Base-by-base conservation (phyloP, 2,329 filamentous ascomycete species). In the Xylariaceae sp. region DNA sequence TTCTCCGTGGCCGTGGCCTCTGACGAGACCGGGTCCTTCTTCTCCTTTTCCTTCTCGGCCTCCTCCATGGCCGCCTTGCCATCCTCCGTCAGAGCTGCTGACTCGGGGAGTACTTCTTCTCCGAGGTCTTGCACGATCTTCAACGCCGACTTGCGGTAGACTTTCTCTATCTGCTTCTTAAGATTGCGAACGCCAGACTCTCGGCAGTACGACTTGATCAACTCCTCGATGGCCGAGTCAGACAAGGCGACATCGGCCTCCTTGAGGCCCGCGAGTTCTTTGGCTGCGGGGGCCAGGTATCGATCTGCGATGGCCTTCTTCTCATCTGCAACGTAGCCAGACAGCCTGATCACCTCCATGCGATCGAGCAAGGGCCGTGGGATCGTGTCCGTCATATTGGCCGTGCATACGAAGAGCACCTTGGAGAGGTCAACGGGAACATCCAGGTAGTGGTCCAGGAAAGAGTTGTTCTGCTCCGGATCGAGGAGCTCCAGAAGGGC, bases 91-190 rank as follows among this genome's bases (percentile, higher is more conserved):
- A 94, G 62, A 5, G 85, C 88, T 43, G 86, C 77, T 15, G 83
- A 78, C 55, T 95, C 89, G 3, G 83, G 74, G 2, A 94, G 63
- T 1, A 72, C 84, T 5, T 87, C 81, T 53, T 95, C 89, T 31
- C 90, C 90, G 11, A 96, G 72, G 43, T 96, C 89, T 56, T 90
- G 83, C 10, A 98, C 90, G 46, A 98, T 98, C 64, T 95, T 96
- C 42, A 98, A 70, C 0, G 92, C 93, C 11, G 90, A 88, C 63
- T 98, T 98, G 38, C 92, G 80, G 63, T 95, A 98, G 3, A 98
- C 87, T 67, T 98, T 98, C 60, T 98, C 92, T 42, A 98, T 98
- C 59, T 96, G 90, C 68, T 98, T 96, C 75, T 98, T 98, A 40
- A 98, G 67, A 55, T 98, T 98, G 46, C 92, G 82, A 7, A 98